Evolutionary conservation across 2,329 filamentous ascomycete genomes (phyloP).

Genomic region (Calonectria hawksworthii): DNA sequence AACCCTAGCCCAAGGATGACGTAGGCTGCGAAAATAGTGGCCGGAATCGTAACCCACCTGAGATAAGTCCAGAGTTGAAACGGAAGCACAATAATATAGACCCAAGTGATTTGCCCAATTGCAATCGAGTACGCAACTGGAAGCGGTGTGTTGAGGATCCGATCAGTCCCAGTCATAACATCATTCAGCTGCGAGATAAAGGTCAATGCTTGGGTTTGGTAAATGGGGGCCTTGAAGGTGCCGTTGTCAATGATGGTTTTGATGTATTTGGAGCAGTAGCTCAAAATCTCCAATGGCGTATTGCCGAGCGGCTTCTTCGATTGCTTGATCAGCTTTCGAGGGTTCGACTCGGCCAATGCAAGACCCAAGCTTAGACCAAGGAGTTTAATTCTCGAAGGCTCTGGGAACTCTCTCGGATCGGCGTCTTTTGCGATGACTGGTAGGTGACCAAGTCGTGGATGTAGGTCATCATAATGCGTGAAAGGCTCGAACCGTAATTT

Average conservation of each 20-base stretch:
- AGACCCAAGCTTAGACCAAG: constrained; percentile 80
- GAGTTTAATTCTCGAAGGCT: constrained; percentile 67
- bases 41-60: constrained; percentile 82
- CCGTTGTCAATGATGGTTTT: constrained; percentile 70
- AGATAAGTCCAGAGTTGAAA: constrained; percentile 80
- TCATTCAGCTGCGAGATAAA: constrained; percentile 76
- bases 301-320: constrained; percentile 81
- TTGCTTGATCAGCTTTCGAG: constrained; percentile 80
- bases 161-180: constrained; percentile 77
- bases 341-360: constrained; percentile 81
- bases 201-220: constrained; percentile 71
- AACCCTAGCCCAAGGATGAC: constrained; percentile 81
- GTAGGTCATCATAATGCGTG: constrained; percentile 79
- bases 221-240: constrained; percentile 67
- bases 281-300: constrained; percentile 82
- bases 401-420: constrained; percentile 50
- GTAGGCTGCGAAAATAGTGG: constrained; percentile 77
- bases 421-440: constrained; percentile 74
- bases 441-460: constrained; percentile 77
- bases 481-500: constrained; percentile 86
- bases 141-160: constrained; percentile 85
- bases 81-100: constrained; percentile 83
- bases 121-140: constrained; percentile 86
- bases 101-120: constrained; percentile 87
- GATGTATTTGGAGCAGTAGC: constrained; percentile 76